Evolutionary conservation across 495 filamentous ascomycete genomes (phyloP).

Genomic region (Podospora conica): DNA sequence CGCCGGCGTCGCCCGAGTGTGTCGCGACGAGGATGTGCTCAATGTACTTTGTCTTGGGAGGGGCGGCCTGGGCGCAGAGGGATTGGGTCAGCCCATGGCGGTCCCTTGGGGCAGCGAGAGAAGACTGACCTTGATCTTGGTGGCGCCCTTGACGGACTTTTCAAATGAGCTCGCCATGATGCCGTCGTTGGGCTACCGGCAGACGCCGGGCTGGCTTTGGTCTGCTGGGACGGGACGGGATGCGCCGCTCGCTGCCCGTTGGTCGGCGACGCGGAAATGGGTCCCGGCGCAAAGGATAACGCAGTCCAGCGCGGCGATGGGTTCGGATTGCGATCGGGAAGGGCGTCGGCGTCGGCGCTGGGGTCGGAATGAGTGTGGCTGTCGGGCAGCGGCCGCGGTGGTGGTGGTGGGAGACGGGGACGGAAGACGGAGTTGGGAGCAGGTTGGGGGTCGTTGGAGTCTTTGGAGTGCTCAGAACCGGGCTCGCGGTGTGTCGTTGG

Average conservation of each 20-base stretch:
- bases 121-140: conserved; percentile 80
- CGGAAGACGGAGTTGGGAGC: not conserved
- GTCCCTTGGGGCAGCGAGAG: not conserved
- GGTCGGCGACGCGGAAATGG: not conserved
- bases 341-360: not conserved
- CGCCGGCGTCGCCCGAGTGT: conserved; percentile 88
- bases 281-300: not conserved
- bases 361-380: too few species aligned
- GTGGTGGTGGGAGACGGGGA: not conserved
- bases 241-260: not conserved
- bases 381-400: not conserved
- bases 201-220: not conserved
- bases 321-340: not conserved
- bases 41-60: conserved; percentile 99
- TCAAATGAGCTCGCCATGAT: conserved; percentile 76
- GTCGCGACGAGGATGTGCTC: conserved; percentile 96
- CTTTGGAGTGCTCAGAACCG: not conserved
- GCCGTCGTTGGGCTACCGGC: conserved; percentile 5
- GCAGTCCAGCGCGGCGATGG: not conserved
- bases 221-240: not conserved
- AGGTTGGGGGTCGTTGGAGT: conserved; percentile 3
- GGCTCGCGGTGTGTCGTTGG: conserved; percentile 11
- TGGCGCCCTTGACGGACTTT: conserved; percentile 90
- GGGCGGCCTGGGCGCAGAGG: conserved; percentile 60
- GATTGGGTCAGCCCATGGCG: conserved; percentile 10